Base-by-base conservation (phyloP, 2,329 filamentous ascomycete species). In the Mycosphaerella arachidis region DNA sequence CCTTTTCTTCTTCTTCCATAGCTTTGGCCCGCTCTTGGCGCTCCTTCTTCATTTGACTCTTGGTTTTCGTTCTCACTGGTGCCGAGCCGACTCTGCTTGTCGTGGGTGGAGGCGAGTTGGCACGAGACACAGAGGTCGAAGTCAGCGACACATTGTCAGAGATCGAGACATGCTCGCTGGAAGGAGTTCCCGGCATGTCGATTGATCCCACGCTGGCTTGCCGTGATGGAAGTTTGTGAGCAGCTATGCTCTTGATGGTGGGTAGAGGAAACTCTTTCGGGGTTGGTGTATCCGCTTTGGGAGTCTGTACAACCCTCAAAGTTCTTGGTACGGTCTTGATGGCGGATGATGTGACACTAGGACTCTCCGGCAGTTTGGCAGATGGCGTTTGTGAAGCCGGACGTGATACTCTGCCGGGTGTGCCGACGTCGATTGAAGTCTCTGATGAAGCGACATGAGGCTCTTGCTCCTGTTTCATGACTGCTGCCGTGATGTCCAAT, bases 1-100 rank as follows among this genome's bases (percentile, higher is more conserved):
- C 60, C 60, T 87, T 71, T 51, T 71, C 71, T 56, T 75, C 72
- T 59, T 75, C 72, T 59, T 73, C 86, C 13, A 76, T 68, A 53
- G 80, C 64, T 79, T 63, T 82, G 16, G 73, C 72, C 33, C 71
- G 68, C 60, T 74, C 73, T 58, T 74, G 71, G 3, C 73, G 67
- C 68, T 90, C 85, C 74, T 92, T 93, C 71, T 89, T 88, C 71
- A 89, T 84, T 71, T 90, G 87, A 68, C 86, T 91, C 77, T 92
- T 92, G 8, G 89, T 91, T 50, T 87, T 89, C 24, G 79, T 78
- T 61, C 88, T 82, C 3, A 90, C 79, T 13, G 87, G 85, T 4
- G 88, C 88, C 51, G 85, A 85, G 4, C 89, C 89, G 52, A 91
- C 78, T 67, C 82, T 87, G 3, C 79, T 67, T 8, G 54, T 77